Evolutionary conservation across 768 basidiomycete species (phyloP), one percentile per base, ranked within the genome.

Genomic region (Suillus cothurnatus): DNA sequence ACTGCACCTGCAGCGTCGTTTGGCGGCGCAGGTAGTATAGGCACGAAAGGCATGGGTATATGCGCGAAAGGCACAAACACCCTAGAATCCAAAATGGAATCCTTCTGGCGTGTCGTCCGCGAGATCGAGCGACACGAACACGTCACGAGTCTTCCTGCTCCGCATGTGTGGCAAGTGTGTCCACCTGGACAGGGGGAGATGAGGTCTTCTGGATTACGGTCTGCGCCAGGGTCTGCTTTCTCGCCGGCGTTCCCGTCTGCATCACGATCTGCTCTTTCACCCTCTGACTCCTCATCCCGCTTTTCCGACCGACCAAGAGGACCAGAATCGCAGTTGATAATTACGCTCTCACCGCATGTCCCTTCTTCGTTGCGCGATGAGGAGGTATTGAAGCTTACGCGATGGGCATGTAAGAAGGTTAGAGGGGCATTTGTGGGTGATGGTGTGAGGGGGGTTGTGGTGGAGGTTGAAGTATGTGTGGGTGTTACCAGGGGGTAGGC

Each of bases 71-170:
- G 68, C 9, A 43, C 64, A 31, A 63, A 56, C 1, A 36, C 28
- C 1, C 52, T 83, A 4, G 84, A 84, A 31, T 87, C 86, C 0
- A 86, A 89, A 65, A 95, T 96, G 90, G 90, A 93, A 70, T 81
- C 86, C 5, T 92, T 99, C 70, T 81, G 92, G 67, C 83, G 91
- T 21, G 89, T 86, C 7, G 88, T 97, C 82, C 86, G 90, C 47
- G 95, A 97, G 91, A 84, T 96, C 67, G 93, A 95, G 72, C 83
- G 89, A 3, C 94, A 97, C 67, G 92, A 93, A 0, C 85, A 91
- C 66, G 91, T 97, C 31, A 73, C 92, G 0, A 92, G 94, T 72
- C 84, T 97, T 14, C 89, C 91, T 1, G 88, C 92, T 14, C 94
- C 93, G 1, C 93, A 94, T 67, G 88, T 96, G 62, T 96, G 93